phyloP scores from a whole-genome alignment of 257 asterid genomes.

The Gynochthodes officinalis region DNA sequence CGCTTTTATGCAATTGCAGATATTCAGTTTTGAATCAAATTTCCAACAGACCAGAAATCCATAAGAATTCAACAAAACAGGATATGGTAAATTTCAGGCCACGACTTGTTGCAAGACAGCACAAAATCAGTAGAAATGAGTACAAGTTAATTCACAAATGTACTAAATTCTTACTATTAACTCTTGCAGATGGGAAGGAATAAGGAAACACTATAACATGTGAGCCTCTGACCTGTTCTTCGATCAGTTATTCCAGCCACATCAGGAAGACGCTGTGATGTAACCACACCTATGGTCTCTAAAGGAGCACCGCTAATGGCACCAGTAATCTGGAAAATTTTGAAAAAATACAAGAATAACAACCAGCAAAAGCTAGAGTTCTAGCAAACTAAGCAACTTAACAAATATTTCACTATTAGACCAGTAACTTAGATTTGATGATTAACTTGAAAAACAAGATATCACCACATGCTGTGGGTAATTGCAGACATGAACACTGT shows the following conservation, averaged over 20 bases:
- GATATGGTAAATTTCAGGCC: not conserved
- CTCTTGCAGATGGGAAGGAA: not conserved
- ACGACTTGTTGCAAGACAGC: slow-evolving; percentile 6
- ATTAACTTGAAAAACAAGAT: not conserved
- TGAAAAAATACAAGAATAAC: slow-evolving; percentile 20
- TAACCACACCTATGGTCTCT: slow-evolving; percentile 31
- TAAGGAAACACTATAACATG: not conserved
- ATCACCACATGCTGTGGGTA: not conserved
- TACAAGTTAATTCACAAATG: not conserved
- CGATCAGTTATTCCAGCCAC: slow-evolving; percentile 52
- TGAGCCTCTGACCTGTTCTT: slow-evolving; percentile 52
- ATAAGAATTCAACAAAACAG: not conserved
- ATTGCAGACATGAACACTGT: not conserved
- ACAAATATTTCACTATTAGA: not conserved
- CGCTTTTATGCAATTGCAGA: not conserved
- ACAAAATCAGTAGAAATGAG: not conserved
- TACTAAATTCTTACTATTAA: no score
- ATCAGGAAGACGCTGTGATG: slow-evolving; percentile 47
- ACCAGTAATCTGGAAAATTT: slow-evolving; percentile 42
- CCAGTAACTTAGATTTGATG: not conserved
- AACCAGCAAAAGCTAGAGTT: slow-evolving; percentile 23
- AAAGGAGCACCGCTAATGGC: slow-evolving; percentile 39
- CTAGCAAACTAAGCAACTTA: slow-evolving; percentile 14
- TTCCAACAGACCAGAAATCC: not conserved
- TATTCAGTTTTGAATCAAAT: not conserved